Evolutionary conservation across 306 rosid genomes (phyloP), one percentile per base, ranked within the genome.

Genomic region (Begonia peltatifolia): DNA sequence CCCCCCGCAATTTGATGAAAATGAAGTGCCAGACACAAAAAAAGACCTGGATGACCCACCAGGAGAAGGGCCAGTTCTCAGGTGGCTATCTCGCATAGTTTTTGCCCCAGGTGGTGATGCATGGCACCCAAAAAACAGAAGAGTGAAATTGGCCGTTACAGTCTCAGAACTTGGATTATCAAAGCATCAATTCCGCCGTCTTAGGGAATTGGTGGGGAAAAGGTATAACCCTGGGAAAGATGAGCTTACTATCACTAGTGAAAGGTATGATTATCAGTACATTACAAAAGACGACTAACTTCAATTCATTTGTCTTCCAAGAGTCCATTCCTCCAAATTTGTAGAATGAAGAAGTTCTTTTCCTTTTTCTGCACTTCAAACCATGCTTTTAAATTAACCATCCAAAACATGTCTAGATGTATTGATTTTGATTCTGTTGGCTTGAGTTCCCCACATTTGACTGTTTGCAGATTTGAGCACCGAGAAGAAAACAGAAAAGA

Each of bases 101-200:
- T 81, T 92, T 79, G 79, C 84, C 66, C 96, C 99, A 14, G 99
- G 99, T 22, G 94, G 88, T 48, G 88, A 90, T 81, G 90, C 99
- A 22, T 86, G 99, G 99, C 99, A 83, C 64, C 96, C 99, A 0
- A 86, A 86, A 71, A 86, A 86, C 78, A 74, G 99, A 68, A 80
- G 80, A 76, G 96, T 90, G 69, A 90, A 86, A 58, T 68, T 81
- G 53, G 79, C 94, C 66, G 93, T 92, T 46, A 86, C 94, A 0
- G 96, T 92, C 14, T 86, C 86, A 77, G 99, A 81, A 68, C 87
- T 86, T 56, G 96, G 94, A 66, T 84, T 92, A 65, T 86, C 96
- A 59, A 79, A 79, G 62, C 60, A 81, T 72, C 94, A 92, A 49
- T 86, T 92, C 71, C 78, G 71, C 53, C 77, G 94, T 53, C 85